These are phyloP conservation scores for Sphaerosporella brunnea DNA, from an alignment of 495 filamentous ascomycete species.

Conservation along the genomic window DNA sequence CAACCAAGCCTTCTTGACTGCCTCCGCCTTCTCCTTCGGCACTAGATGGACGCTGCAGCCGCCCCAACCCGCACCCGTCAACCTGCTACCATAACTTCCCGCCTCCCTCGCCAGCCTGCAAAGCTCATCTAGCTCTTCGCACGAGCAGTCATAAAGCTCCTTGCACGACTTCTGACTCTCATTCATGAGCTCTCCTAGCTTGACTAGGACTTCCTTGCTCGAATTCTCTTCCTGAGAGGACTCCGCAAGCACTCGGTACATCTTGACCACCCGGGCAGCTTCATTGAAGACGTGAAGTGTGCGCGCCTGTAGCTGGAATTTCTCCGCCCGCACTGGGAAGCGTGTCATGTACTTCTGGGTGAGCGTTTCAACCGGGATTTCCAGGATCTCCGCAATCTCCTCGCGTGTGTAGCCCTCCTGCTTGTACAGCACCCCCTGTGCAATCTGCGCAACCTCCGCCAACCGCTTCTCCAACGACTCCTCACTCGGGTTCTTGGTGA, in stretches of 20 bases:
- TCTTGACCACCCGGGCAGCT: conserved; percentile 67
- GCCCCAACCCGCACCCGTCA: conserved; percentile 95
- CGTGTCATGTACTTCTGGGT: conserved; percentile 56
- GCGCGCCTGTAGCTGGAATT: conserved; percentile 73
- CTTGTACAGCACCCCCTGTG: conserved; percentile 45
- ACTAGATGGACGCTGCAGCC: conserved; percentile 90
- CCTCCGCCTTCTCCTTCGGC: conserved; percentile 67
- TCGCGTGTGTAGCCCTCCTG: conserved; percentile 73
- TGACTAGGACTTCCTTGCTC: conserved; percentile 42
- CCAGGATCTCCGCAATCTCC: conserved; percentile 61
- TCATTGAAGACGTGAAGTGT: conserved; percentile 82
- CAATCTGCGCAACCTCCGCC: conserved; percentile 47
- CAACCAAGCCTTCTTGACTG: conserved; percentile 56
- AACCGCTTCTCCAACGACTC: conserved; percentile 34
- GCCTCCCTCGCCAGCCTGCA: conserved; percentile 59
- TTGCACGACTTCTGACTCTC: conserved; percentile 74
- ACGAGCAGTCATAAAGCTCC: conserved; percentile 74
- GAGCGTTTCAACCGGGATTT: conserved; percentile 49
- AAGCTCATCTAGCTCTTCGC: conserved; percentile 72
- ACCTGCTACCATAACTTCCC: conserved; percentile 65
- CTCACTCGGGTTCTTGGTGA: conserved; percentile 36
- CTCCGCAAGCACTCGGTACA: conserved; percentile 47
- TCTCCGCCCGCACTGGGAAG: conserved; percentile 62
- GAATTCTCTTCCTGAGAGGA: conserved; percentile 25
- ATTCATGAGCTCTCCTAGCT: conserved; percentile 73